Conservation (phyloP, 2,329 filamentous ascomycete species). For the Xylariales sp. region DNA sequence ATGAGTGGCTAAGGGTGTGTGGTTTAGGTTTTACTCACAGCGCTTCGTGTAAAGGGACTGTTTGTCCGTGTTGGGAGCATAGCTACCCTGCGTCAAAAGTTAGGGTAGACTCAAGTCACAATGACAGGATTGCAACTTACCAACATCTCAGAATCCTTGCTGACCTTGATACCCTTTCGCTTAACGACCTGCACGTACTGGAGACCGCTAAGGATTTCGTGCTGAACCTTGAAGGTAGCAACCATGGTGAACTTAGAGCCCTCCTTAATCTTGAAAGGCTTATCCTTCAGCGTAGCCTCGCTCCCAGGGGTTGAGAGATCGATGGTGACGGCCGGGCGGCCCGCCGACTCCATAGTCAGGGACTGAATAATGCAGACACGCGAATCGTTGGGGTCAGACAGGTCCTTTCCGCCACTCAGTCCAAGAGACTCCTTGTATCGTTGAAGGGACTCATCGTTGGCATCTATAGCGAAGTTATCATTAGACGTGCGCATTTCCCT, state of each 20-base stretch:
- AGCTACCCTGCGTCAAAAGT: conserved; percentile 65
- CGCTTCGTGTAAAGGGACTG: conserved; percentile 83
- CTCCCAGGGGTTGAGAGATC: conserved; percentile 73
- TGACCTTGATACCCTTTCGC: conserved; percentile 77
- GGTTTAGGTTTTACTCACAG: conserved; percentile 56
- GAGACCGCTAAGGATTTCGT: conserved; percentile 89
- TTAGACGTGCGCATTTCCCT: conserved; percentile 18
- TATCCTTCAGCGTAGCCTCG: conserved; percentile 74
- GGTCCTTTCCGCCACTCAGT: conserved; percentile 66
- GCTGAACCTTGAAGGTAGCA: conserved; percentile 90
- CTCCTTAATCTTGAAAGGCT: conserved; percentile 98
- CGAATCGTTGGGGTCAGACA: conserved; percentile 74
- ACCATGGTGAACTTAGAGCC: conserved; percentile 92
- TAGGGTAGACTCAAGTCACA: conserved; percentile 16
- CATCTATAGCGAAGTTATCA: conserved; percentile 37
- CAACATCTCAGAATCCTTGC: conserved; percentile 98
- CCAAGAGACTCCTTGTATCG: conserved; percentile 97
- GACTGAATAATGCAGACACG: conserved; percentile 91
- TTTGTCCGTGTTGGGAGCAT: conserved; percentile 86
- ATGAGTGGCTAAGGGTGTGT: not conserved
- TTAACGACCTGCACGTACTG: conserved; percentile 96
- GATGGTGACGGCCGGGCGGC: conserved; percentile 80
- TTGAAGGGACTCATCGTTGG: conserved; percentile 86
- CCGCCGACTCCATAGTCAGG: conserved; percentile 80
- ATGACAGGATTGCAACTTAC: conserved; percentile 48